Evolutionary conservation across 768 basidiomycete genomes (phyloP).

Genomic region (Leccinum subtestaceum): DNA sequence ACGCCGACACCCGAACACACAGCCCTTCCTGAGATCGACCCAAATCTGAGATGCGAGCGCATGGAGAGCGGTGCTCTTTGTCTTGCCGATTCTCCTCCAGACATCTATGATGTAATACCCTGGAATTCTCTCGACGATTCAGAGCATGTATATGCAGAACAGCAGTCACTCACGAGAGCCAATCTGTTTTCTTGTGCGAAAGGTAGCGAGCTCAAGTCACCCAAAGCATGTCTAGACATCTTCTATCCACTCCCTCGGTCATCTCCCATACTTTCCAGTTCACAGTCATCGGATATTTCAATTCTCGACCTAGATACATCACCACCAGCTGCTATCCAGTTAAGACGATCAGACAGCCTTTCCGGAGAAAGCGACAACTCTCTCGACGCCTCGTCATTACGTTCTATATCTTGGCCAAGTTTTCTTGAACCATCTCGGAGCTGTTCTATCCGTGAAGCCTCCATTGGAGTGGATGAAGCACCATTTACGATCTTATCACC

Average conservation of each 20-base stretch:
- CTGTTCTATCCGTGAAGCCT: neutral
- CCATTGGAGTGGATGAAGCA: neutral
- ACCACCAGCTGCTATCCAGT: constrained; percentile 3
- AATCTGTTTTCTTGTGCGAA: neutral
- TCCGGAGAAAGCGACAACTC: neutral
- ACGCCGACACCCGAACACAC: neutral
- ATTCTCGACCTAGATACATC: constrained; percentile 28
- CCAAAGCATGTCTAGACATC: neutral
- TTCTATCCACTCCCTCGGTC: constrained; percentile 18
- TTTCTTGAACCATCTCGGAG: neutral
- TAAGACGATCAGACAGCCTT: neutral
- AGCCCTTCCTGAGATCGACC: neutral
- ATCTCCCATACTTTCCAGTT: constrained; percentile 22
- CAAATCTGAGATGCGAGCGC: neutral
- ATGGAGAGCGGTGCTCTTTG: neutral
- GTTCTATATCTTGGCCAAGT: neutral
- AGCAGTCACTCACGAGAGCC: neutral
- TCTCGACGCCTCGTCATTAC: neutral
- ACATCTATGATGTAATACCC: neutral
- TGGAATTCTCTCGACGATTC: constrained; percentile 2
- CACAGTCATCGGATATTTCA: constrained; percentile 11
- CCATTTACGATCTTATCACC: neutral
- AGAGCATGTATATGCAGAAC: constrained; percentile 1
- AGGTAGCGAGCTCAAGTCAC: neutral
- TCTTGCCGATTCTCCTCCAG: neutral